phyloP scores from a whole-genome alignment of 495 filamentous ascomycete genomes.

The Rhypophila decipiens region DNA sequence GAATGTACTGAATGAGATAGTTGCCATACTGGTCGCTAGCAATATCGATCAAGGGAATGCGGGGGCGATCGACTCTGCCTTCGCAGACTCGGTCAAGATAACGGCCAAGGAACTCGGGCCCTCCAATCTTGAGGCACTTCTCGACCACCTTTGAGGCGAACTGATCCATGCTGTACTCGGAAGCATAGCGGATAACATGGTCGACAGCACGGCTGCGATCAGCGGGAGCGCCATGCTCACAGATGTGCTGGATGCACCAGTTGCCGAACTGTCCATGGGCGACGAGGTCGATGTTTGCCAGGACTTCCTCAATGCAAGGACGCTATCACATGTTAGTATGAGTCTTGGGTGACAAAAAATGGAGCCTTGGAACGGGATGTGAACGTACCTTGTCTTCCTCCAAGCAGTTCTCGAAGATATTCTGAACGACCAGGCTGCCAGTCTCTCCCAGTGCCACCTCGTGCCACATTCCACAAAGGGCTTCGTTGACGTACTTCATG shows the following conservation, averaged over 20 bases:
- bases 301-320: conserved; percentile 92
- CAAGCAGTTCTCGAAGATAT: conserved; percentile 98
- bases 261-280: conserved; percentile 99
- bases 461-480: conserved; percentile 95
- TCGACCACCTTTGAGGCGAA: conserved; percentile 99
- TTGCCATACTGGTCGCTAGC: conserved; percentile 98
- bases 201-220: conserved; percentile 92
- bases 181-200: conserved; percentile 84
- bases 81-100: conserved; percentile 94
- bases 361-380: too few species aligned
- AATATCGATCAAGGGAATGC: conserved; percentile 97
- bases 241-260: conserved; percentile 99
- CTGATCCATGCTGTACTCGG: conserved; percentile 98
- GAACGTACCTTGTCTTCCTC: conserved; percentile 88
- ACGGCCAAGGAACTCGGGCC: conserved; percentile 80
- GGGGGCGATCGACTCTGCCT: conserved; percentile 80
- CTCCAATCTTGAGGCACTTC: conserved; percentile 97
- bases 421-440: conserved; percentile 94
- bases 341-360: conserved; percentile 1
- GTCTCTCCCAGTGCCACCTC: conserved; percentile 96
- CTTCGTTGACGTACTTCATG: conserved; percentile 97
- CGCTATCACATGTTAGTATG: conserved; percentile 54
- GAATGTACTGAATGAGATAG: conserved; percentile 94
- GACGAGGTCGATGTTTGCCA: conserved; percentile 88
- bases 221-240: conserved; percentile 86